A percentile compares a stretch with the other conserved stretches of the same genome.
These are phyloP conservation scores for Dipodascus geniculatus DNA, from an alignment of 805 yeast species.

Conservation along the genomic window DNA sequence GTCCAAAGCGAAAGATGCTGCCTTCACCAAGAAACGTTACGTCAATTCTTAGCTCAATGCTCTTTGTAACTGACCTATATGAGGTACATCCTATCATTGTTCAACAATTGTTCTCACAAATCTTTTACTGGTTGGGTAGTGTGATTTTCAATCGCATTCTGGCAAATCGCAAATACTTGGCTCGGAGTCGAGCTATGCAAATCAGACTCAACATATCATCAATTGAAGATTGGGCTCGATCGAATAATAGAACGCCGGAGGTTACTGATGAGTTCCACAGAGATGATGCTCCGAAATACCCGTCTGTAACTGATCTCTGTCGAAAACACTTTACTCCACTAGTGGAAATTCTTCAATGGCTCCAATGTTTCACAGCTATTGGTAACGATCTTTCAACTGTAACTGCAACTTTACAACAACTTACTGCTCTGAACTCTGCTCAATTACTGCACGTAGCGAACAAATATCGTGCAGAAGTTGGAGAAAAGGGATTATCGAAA, in stretches of 20 bases:
- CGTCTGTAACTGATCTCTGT: slow-evolving; percentile 53
- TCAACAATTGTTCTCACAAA: slow-evolving; percentile 66
- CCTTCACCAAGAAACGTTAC: slow-evolving; percentile 83
- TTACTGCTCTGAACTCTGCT: slow-evolving; percentile 50
- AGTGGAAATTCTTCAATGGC: slow-evolving; percentile 76
- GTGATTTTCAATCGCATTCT: slow-evolving; percentile 64
- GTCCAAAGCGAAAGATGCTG: slow-evolving; percentile 63
- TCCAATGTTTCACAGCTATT: slow-evolving; percentile 71
- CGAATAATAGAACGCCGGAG: slow-evolving; percentile 43
- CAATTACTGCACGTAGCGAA: slow-evolving; percentile 64
- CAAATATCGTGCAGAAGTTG: slow-evolving; percentile 73
- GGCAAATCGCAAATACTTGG: slow-evolving; percentile 53
- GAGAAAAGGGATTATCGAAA: slow-evolving; percentile 57
- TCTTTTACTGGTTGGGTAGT: slow-evolving; percentile 66
- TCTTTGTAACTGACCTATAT: slow-evolving; percentile 74
- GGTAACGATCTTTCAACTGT: slow-evolving; percentile 35
- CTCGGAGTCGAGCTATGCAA: slow-evolving; percentile 81
- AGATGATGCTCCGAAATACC: slow-evolving; percentile 30
- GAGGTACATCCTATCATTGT: slow-evolving; percentile 67
- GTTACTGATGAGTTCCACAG: slow-evolving; percentile 18
- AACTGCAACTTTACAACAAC: slow-evolving; percentile 38
- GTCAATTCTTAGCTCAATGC: slow-evolving; percentile 78
- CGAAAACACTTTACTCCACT: slow-evolving; percentile 58
- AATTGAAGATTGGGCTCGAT: slow-evolving; percentile 87
- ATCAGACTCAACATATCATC: slow-evolving; percentile 76